Conservation (phyloP, 176 grass and related monocot genomes). For the Rhynchospora breviuscula region DNA sequence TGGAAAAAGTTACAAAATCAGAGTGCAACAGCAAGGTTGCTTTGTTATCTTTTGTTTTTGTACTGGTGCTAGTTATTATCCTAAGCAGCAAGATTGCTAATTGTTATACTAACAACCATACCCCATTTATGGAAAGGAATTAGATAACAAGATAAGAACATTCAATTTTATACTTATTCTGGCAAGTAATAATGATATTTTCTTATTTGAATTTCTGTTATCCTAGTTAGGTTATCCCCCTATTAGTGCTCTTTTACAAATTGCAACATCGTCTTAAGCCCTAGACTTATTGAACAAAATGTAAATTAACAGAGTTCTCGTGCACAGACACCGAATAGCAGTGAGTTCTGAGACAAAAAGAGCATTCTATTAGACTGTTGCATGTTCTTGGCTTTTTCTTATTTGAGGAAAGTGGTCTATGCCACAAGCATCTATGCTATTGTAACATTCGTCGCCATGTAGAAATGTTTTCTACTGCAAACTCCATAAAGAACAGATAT, state of each 20-base stretch:
- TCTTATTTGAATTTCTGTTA: neutral
- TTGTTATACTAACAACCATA: neutral
- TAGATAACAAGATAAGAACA: neutral
- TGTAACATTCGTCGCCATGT: neutral
- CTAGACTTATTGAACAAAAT: neutral
- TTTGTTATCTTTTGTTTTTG: neutral
- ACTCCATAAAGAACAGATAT: neutral
- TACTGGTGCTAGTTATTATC: neutral
- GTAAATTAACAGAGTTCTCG: neutral
- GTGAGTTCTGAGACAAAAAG: neutral
- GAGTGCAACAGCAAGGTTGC: neutral
- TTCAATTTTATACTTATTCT: neutral
- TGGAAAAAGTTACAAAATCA: neutral
- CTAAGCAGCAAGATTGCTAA: neutral
- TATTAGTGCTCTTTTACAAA: neutral
- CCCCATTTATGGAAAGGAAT: neutral
- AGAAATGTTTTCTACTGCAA: neutral
- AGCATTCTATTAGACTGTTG: neutral
- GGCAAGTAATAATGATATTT: neutral
- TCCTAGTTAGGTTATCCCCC: neutral
- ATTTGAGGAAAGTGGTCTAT: neutral
- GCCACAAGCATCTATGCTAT: neutral
- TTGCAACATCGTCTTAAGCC: neutral
- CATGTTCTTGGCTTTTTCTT: neutral
- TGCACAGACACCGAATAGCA: neutral